Conservation (phyloP, 495 filamentous ascomycete species). For the Penicillium herquei region DNA sequence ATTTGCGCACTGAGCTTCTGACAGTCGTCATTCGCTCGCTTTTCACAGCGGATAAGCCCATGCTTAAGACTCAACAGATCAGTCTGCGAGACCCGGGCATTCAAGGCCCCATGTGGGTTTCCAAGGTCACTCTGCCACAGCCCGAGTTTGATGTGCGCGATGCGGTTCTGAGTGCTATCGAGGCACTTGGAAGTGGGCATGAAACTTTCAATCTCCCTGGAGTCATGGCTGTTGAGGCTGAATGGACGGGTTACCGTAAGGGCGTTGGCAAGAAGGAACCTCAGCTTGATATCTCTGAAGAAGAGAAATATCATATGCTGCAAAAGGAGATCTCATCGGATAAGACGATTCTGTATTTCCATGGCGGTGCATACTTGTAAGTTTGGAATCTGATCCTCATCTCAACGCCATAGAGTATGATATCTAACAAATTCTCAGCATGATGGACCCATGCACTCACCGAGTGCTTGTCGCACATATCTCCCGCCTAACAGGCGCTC, state of each 20-base stretch:
- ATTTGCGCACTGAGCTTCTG: conserved; percentile 72
- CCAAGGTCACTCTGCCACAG: conserved; percentile 57
- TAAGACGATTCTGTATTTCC: conserved; percentile 80
- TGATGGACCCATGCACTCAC: conserved; percentile 76
- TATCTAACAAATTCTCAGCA: conserved; percentile 22
- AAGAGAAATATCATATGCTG: conserved; percentile 68
- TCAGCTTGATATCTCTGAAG: conserved; percentile 61
- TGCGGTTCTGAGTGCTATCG: conserved; percentile 60
- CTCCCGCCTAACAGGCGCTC: conserved; percentile 51
- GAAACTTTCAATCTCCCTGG: conserved; percentile 53
- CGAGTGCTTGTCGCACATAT: conserved; percentile 46
- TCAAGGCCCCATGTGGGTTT: conserved; percentile 80
- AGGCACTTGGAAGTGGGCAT: conserved; percentile 53
- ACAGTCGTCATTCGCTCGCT: conserved; percentile 68
- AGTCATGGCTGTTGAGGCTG: conserved; percentile 64
- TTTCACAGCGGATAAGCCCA: conserved; percentile 42
- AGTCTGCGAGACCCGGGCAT: conserved; percentile 62
- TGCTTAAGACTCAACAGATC: conserved; percentile 63
- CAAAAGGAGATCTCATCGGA: conserved; percentile 65
- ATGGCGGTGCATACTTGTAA: conserved; percentile 81
- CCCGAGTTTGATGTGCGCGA: conserved; percentile 59
- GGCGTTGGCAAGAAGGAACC: conserved; percentile 53
- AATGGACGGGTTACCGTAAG: conserved; percentile 79
- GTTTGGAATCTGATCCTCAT: conserved; percentile 3
- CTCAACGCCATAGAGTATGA: too few relatives aligned